Evolutionary conservation across 345 rosid genomes (phyloP), one percentile per base, ranked within the genome.

Genomic region (Gossypioides kirkii): DNA sequence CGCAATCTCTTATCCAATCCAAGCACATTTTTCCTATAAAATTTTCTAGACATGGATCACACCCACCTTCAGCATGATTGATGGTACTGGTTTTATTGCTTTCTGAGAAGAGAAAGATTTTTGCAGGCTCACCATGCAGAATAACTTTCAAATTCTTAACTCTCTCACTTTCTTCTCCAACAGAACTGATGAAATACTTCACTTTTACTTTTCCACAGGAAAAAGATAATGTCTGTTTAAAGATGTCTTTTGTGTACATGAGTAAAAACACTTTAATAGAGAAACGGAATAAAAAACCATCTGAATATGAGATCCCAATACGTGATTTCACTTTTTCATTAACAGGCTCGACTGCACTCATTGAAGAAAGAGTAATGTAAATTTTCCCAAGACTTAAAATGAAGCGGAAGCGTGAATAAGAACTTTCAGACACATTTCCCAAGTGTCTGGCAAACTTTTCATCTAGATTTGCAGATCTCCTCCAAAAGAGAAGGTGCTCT

Each of bases 1-100:
- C 23, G 77, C 74, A 70, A 73, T 69, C 68, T 47, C 58, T 82
- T 75, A 83, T 80, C 98, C 97, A 91, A 80, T 78, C 84, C 77
- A 74, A 67, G 87, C 91, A 89, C 87, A 87, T 84, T 70, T 90
- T 89, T 66, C 85, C 86, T 49, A 91, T 36, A 77, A 81, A 79
- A 23, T 74, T 78, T 78, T 81, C 82, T 66, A 91, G 74, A 81
- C 58, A 77, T 64, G 82, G 63, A 20, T 67, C 59, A 72, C 70
- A 63, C 67, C 70, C 74, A 78, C 70, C 82, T 73, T 85, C 83
- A 75, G 64, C 79, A 59, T 74, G 80, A 80, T 75, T 84, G 66
- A 58, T 38, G 25, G 71, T 66, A 74, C 55, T 66, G 49, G 69
- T 68, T 72, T 74, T 79, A 67, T 66, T 72, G 67, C 75, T 73